Evolutionary conservation across 148 eudicot genomes (phyloP).

Genomic region (Heliamphora exappendiculata): DNA sequence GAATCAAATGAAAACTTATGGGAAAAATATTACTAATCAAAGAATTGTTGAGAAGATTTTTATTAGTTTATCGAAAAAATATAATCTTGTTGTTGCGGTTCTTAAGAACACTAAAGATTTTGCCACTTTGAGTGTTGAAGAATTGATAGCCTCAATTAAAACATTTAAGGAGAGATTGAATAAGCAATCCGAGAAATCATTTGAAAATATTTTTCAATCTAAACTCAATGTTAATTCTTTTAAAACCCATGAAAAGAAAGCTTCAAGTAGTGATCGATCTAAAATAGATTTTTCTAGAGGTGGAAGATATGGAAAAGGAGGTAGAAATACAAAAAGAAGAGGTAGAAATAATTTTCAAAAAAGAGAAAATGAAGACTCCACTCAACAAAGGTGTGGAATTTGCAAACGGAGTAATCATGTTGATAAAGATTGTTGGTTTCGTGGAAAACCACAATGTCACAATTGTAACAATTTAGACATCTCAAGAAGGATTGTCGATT

Average conservation of each 20-base stretch:
- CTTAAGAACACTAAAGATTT: no score
- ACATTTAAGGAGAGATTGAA: neutral
- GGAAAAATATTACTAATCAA: neutral
- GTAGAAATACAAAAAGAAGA: neutral
- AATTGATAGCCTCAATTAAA: neutral
- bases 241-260: no score
- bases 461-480: slow-evolving; percentile 12
- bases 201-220: slow-evolving; percentile 10
- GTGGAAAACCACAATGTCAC: slow-evolving; percentile 7
- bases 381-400: no score
- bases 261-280: no score
- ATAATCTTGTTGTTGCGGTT: no score
- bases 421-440: slow-evolving; percentile 4
- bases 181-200: neutral
- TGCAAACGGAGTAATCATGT: neutral
- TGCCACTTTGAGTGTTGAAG: no score
- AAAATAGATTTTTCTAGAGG: no score
- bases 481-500: neutral
- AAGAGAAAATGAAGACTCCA: neutral
- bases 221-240: neutral
- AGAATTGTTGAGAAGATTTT: slow-evolving; percentile 11
- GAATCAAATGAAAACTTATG: neutral
- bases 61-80: no score
- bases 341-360: neutral
- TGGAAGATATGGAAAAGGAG: neutral